Base-by-base conservation (phyloP, 441 rosid genomes). In the Brassica hybrid region DNA sequence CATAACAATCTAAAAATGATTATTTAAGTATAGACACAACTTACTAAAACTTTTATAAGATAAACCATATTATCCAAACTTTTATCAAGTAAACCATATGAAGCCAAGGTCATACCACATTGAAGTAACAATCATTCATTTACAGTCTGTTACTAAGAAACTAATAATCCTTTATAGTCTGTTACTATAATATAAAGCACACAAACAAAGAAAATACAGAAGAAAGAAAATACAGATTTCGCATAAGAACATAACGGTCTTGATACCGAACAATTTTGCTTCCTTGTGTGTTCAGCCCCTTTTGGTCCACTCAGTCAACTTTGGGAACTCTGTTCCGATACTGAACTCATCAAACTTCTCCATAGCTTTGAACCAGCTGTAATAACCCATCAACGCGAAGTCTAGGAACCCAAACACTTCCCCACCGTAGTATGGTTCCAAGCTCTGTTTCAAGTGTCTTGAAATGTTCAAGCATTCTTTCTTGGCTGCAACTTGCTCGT, bases 291-390 rank as follows among this genome's bases (percentile, higher is more conserved):
- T 65, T 13, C 13, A 17, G 59, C 45, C 1, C 66, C 60, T 68
- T 50, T 79, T 79, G 50, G 63, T 65, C 82, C 82, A 79, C 10
- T 19, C 18, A 54, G 1, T 7, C 63, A 79, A 6, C 50, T 56
- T 74, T 0, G 79, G 79, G 60, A 59, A 57, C 76, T 69, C 79
- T 41, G 43, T 14, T 62, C 81, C 81, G 2, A 71, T 67, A 38
- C 81, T 81, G 52, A 84, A 79, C 3, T 67, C 62, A 8, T 74
- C 83, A 68, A 72, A 69, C 5, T 63, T 74, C 72, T 79, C 82
- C 50, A 69, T 63, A 5, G 72, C 67, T 16, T 14, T 18, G 27
- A 79, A 79, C 82, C 82, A 79, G 11, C 72, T 74, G 69, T 74
- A 74, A 19, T 63, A 79, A 11, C 79, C 79, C 56, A 74, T 65